Conservation (phyloP, 2,329 filamentous ascomycete species). For the Penicillium glabrum region DNA sequence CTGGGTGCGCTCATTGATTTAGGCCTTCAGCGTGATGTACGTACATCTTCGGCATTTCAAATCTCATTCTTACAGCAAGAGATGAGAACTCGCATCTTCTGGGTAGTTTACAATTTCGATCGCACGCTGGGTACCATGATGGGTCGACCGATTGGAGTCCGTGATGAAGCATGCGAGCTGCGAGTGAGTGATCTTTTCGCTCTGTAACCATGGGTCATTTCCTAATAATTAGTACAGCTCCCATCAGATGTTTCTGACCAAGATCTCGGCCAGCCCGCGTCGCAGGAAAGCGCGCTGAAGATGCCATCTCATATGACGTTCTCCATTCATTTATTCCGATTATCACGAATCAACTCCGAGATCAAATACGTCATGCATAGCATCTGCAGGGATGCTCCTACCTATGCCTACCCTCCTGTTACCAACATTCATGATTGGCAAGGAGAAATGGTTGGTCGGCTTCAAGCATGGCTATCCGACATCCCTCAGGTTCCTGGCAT, state of each 20-base stretch:
- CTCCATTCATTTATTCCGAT: conserved; percentile 50
- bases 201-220: conserved; percentile 18
- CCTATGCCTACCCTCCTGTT: conserved; percentile 51
- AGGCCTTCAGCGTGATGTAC: conserved; percentile 53
- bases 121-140: conserved; percentile 56
- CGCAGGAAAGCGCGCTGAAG: neutral
- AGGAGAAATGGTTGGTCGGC: conserved; percentile 38
- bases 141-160: conserved; percentile 56
- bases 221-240: conserved; percentile 19
- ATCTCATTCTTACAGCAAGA: conserved; percentile 54
- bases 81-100: conserved; percentile 57
- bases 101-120: conserved; percentile 55
- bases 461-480: conserved; percentile 43
- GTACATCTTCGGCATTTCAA: conserved; percentile 31
- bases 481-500: conserved; percentile 32
- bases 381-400: conserved; percentile 48
- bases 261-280: conserved; percentile 10
- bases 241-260: conserved; percentile 22
- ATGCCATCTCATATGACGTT: conserved; percentile 38
- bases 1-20: conserved; percentile 53
- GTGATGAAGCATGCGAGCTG: conserved; percentile 57
- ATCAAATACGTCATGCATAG: conserved; percentile 60
- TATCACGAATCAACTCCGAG: conserved; percentile 52
- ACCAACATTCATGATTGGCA: conserved; percentile 51
- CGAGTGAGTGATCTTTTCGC: conserved; percentile 34